Conservation (phyloP, 192 early-diverging fungal species). For the Coemansia sp. region DNA sequence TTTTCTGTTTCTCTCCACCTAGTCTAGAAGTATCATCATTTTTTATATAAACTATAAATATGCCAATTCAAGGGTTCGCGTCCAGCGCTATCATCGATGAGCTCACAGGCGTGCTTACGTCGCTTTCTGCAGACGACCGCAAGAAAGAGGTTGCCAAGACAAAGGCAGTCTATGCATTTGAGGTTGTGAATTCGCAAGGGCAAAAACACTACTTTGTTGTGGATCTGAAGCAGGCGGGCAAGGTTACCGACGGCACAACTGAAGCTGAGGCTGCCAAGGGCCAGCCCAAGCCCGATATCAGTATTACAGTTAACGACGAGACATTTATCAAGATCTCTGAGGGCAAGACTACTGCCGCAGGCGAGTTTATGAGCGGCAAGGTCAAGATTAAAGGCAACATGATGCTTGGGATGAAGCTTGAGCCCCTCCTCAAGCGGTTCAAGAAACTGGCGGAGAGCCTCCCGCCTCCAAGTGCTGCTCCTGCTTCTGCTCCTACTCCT, state of each 20-base stretch:
- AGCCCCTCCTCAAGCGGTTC: slow-evolving; percentile 61
- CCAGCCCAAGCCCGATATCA: slow-evolving; percentile 76
- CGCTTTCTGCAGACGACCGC: slow-evolving; percentile 44
- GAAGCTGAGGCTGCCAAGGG: slow-evolving; percentile 55
- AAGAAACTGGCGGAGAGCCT: slow-evolving; percentile 51
- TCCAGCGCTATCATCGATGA: slow-evolving; percentile 49
- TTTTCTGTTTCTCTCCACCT: slow-evolving; percentile 3
- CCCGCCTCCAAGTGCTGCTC: slow-evolving; percentile 17
- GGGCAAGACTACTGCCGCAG: slow-evolving; percentile 85
- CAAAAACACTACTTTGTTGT: slow-evolving; percentile 77
- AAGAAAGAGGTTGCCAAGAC: slow-evolving; percentile 52
- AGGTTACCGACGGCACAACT: slow-evolving; percentile 58
- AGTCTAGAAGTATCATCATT: background rate
- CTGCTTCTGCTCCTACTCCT: slow-evolving; percentile 29
- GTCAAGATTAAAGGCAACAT: slow-evolving; percentile 79
- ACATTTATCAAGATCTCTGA: slow-evolving; percentile 78
- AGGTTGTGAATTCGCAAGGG: slow-evolving; percentile 65
- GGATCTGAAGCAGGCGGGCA: slow-evolving; percentile 76
- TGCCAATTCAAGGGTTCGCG: slow-evolving; percentile 40
- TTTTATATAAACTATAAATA: slow-evolving; percentile 6
- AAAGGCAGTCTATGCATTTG: slow-evolving; percentile 87
- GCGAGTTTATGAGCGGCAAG: slow-evolving; percentile 90
- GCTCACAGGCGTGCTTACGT: slow-evolving; percentile 27
- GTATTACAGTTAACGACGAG: slow-evolving; percentile 66
- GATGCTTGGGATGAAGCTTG: slow-evolving; percentile 73